Conservation (phyloP, 2,329 filamentous ascomycete genomes). For the Penicillium sp. region DNA sequence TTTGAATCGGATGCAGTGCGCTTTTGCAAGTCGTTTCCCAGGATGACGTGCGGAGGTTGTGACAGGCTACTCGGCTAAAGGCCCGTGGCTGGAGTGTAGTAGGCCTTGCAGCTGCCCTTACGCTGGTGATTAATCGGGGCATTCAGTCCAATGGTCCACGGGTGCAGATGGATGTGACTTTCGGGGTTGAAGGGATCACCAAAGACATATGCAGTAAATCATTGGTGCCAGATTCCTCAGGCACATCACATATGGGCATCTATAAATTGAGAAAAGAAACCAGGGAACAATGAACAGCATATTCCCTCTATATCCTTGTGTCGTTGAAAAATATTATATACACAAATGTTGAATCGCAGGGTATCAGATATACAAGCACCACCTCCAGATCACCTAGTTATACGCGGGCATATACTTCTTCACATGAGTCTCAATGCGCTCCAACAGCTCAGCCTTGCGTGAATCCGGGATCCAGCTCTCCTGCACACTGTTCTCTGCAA, state of each 20-base stretch:
- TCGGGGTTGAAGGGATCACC: not conserved
- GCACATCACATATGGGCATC: not conserved
- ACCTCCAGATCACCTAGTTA: not conserved
- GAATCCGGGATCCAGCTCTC: constrained; percentile 64
- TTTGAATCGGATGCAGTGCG: not conserved
- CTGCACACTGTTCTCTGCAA: constrained; percentile 58
- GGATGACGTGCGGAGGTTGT: not conserved
- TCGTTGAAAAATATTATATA: constrained; percentile 11
- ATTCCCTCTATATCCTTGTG: not conserved
- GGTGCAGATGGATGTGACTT: not conserved
- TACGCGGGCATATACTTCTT: constrained; percentile 19
- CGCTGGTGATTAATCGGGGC: not conserved
- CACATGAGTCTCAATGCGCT: constrained; percentile 31
- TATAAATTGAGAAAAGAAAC: not conserved
- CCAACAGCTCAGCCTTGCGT: constrained; percentile 57
- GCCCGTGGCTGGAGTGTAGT: constrained; percentile 1
- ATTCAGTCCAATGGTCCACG: no score
- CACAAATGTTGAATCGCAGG: constrained; percentile 20
- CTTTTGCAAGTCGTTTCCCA: not conserved
- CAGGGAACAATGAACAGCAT: not conserved
- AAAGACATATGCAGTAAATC: no score
- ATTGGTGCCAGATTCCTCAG: not conserved
- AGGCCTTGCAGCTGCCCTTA: constrained; percentile 1
- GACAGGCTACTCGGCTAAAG: not conserved
- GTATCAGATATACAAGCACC: constrained; percentile 14